Percentiles rank a stretch among this genome's conserved stretches.
Evolutionary conservation across 495 filamentous ascomycete species (phyloP).

Genomic region (Patellaria atrata): DNA sequence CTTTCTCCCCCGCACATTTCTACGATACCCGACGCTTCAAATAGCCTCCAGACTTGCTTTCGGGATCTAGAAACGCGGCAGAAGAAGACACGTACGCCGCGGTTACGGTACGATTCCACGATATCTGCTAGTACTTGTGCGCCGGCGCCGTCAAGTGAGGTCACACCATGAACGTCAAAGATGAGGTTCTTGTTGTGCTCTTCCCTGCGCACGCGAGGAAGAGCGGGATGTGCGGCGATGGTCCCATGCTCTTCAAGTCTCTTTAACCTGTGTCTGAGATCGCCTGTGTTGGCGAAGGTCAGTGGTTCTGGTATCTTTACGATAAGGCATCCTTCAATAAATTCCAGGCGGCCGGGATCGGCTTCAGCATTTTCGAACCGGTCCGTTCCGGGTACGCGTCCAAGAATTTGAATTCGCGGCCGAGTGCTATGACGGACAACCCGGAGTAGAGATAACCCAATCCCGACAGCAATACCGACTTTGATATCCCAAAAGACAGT

Average conservation of each 20-base stretch:
- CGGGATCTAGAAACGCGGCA: constrained; percentile 52
- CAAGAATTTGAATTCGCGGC: constrained; percentile 92
- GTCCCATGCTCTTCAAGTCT: constrained; percentile 82
- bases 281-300: constrained; percentile 94
- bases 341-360: constrained; percentile 60
- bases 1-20: constrained; percentile 56
- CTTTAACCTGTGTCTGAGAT: constrained; percentile 68
- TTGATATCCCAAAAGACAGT: constrained; percentile 67
- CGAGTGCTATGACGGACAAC: constrained; percentile 81
- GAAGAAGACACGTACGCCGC: constrained; percentile 76
- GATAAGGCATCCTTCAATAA: constrained; percentile 82
- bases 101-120: constrained; percentile 55
- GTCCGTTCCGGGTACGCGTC: constrained; percentile 67
- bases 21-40: constrained; percentile 70
- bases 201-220: constrained; percentile 56
- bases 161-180: constrained; percentile 94
- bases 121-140: constrained; percentile 87
- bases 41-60: constrained; percentile 52
- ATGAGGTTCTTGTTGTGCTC: constrained; percentile 80
- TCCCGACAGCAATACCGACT: constrained; percentile 70
- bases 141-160: constrained; percentile 79
- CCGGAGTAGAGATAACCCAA: constrained; percentile 74
- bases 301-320: constrained; percentile 95
- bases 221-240: constrained; percentile 64
- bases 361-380: constrained; percentile 84